Base-by-base conservation (phyloP, 1,284 basidiomycete species). In the Malassezia vespertilionis region DNA sequence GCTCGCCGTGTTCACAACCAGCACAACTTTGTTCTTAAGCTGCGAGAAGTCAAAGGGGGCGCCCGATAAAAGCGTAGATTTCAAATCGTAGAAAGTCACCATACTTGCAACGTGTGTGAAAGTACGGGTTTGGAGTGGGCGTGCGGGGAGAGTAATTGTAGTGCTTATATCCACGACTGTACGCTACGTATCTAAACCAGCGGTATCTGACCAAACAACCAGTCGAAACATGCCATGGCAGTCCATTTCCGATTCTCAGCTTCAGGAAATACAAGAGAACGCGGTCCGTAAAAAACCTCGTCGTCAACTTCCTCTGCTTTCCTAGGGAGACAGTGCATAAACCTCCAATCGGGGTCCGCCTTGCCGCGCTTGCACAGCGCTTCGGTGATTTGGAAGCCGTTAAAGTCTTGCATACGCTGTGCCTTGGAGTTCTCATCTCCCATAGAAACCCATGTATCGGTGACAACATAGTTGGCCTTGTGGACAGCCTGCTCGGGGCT, bases 331-430 rank as follows among this genome's bases (percentile, higher is more conserved):
- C 91, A 97, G 70, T 97, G 91, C 75, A 96, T 75, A 76, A 97
- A 96, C 72, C 84, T 83, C 90, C 90, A 95, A 64, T 88, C 76
- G 2, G 80, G 78, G 38, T 87, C 84, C 12, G 89, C 89, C 7
- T 82, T 84, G 3, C 84, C 84, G 41, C 79, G 52, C 14, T 59
- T 62, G 35, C 68, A 67, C 36, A 74, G 55, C 8, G 65, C 65
- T 49, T 96, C 88, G 0, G 91, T 96, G 36, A 97, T 82, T 69
- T 96, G 93, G 74, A 89, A 97, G 2, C 91, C 91, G 8, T 78
- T 60, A 73, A 97, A 97, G 52, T 88, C 89, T 44, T 80, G 75
- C 38, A 95, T 73, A 26, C 91, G 82, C 62, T 87, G 81, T n/a
- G 76, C 83, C 62, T 90, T 89, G 71, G 95, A 87, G 1, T 82